Evolutionary conservation across 1,139 yeast species (phyloP), one percentile per base, ranked within the genome.

Genomic region (Candida sanyaensis): DNA sequence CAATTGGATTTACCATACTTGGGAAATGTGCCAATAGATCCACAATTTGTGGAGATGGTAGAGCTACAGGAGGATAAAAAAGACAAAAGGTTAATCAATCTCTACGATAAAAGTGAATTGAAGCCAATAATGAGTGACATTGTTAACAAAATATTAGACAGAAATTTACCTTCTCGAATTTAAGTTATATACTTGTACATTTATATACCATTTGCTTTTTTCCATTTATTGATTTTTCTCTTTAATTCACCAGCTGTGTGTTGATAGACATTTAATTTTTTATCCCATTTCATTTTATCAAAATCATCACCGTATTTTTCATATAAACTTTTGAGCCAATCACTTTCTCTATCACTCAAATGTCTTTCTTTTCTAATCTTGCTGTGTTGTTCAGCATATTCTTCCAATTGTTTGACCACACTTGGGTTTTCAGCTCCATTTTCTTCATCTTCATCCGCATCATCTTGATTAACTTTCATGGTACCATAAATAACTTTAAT

Each of bases 1-100:
- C 80, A 80, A 45, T 77, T 82, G 51, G 67, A 73, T 5, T 69
- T 93, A 37, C 81, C 84, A 7, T 91, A 85, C 59, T 71, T 95
- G 55, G 99, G 98, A 0, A 83, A 83, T 48, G 83, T 95, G 3
- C 99, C 99, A 1, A 89, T 95, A 27, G 99, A 93, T 59, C 99
- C 99, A 1, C 78, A 76, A 44, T 93, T 93, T 69, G 96, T 89
- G 26, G 91, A 88, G 55, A 68, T 90, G 76, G 80, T 93, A 13
- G 99, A 93, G 63, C 71, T 66, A 46, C 86, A 81, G 56, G 64
- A 66, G 50, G 55, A 55, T 52, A 60, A 63, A 41, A 55, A 56
- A 17, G 53, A 49, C 12, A 58, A 59, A 47, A 61, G 58, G 34
- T 60, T 75, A 47, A 62, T 74, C 4, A 73, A 72, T 43, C 53